Evolutionary conservation across 2,329 filamentous ascomycete species (phyloP).

Genomic region (Colletotrichum sp.): DNA sequence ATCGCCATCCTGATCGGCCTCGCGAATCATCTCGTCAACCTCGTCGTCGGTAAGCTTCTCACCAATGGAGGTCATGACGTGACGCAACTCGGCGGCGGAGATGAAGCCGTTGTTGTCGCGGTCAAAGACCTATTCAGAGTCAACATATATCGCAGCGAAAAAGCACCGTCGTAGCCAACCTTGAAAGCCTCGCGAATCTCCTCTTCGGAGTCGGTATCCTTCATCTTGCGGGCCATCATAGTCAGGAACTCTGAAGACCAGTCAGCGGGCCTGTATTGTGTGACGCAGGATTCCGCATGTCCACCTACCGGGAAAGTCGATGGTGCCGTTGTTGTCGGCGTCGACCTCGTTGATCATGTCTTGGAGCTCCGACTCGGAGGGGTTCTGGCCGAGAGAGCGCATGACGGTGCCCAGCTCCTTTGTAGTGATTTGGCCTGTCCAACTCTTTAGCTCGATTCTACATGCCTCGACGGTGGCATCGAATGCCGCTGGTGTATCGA

Average conservation of each 20-base stretch:
- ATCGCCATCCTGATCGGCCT: slow-evolving; percentile 89
- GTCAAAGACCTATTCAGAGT: slow-evolving; percentile 68
- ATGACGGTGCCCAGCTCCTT: slow-evolving; percentile 91
- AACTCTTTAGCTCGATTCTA: slow-evolving; percentile 27
- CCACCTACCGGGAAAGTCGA: slow-evolving; percentile 82
- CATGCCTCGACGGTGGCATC: neutral
- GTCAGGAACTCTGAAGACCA: slow-evolving; percentile 80
- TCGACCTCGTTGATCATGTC: slow-evolving; percentile 96
- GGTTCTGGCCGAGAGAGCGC: slow-evolving; percentile 89
- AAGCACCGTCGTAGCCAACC: slow-evolving; percentile 45
- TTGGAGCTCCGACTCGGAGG: slow-evolving; percentile 87
- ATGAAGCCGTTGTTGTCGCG: slow-evolving; percentile 93
- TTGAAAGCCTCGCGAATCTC: slow-evolving; percentile 91
- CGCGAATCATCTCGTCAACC: slow-evolving; percentile 92
- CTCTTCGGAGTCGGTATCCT: slow-evolving; percentile 90
- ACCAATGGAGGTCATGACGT: slow-evolving; percentile 91
- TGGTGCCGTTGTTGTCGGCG: slow-evolving; percentile 91
- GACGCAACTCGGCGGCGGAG: slow-evolving; percentile 84
- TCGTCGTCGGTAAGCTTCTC: slow-evolving; percentile 92
- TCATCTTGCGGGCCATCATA: slow-evolving; percentile 96
- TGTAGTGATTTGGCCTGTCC: slow-evolving; percentile 84
- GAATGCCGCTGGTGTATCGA: neutral
- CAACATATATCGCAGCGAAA: neutral
- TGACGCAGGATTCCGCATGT: too few relatives aligned
- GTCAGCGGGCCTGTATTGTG: slow-evolving; percentile 27